These are phyloP conservation scores for Odontarrhena argentea DNA, from an alignment of 345 rosid genomes.

Conservation along the genomic window DNA sequence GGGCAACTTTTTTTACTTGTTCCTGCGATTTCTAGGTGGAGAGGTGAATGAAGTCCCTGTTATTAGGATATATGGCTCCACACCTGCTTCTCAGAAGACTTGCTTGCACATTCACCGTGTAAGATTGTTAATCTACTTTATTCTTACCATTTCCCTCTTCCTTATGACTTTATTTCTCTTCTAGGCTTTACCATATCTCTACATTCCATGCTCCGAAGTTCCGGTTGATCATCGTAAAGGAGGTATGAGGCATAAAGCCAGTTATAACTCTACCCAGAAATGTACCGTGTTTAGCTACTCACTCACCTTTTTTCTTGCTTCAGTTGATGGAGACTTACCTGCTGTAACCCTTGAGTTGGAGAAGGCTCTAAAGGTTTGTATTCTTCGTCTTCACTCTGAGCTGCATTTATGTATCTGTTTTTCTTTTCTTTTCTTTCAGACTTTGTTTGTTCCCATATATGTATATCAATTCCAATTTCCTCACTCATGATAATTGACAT, in stretches of 20 bases:
- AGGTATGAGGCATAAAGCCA: conserved; percentile 47
- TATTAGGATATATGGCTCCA: conserved; percentile 83
- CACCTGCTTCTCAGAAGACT: conserved; percentile 92
- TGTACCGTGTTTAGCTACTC: conserved; percentile 3
- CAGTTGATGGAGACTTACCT: conserved; percentile 56
- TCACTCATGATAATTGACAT: conserved; percentile 21
- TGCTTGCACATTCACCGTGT: conserved; percentile 93
- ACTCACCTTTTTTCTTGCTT: conserved; percentile 37
- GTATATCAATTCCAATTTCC: conserved; percentile 10
- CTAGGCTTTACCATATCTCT: conserved; percentile 89
- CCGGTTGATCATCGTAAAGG: conserved; percentile 44
- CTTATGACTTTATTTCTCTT: conserved; percentile 30
- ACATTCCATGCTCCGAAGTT: conserved; percentile 73
- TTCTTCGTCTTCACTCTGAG: conserved; percentile 17
- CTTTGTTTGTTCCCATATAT: conserved; percentile 11
- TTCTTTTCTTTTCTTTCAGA: neutral
- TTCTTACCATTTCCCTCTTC: conserved; percentile 6
- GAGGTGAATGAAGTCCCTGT: conserved; percentile 85
- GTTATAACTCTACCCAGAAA: neutral
- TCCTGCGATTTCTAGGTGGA: conserved; percentile 56
- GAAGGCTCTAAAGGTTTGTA: conserved; percentile 76
- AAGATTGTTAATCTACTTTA: conserved; percentile 23
- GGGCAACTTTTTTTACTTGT: neutral
- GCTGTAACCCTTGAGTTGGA: conserved; percentile 67
- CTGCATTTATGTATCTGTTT: conserved; percentile 3